These are phyloP conservation scores for Rhexocercosporidium sp. DNA, from an alignment of 2,329 filamentous ascomycete genomes.

Conservation along the genomic window DNA sequence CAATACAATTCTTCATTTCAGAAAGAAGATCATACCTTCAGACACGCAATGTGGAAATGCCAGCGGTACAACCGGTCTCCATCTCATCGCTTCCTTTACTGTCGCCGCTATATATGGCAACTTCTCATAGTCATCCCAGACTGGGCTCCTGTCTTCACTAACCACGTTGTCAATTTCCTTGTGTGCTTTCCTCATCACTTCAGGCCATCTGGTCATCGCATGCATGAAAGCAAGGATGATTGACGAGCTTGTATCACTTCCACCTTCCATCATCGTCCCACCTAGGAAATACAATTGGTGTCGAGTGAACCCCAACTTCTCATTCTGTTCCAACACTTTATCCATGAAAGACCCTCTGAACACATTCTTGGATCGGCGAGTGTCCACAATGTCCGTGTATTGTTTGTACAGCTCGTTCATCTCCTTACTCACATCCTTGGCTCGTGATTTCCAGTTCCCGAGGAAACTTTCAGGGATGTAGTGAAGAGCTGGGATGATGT, in stretches of 20 bases:
- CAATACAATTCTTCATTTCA: background rate
- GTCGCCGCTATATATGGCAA: conserved; percentile 52
- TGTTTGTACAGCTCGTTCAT: conserved; percentile 50
- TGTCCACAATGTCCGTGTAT: conserved; percentile 38
- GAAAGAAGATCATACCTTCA: background rate
- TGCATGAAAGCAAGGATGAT: conserved; percentile 46
- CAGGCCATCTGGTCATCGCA: conserved; percentile 43
- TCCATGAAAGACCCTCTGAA: conserved; percentile 47
- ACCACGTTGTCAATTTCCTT: conserved; percentile 53
- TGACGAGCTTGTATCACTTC: conserved; percentile 46
- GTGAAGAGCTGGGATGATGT: conserved; percentile 52
- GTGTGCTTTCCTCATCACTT: conserved; percentile 53
- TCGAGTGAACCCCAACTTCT: conserved; percentile 40
- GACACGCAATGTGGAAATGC: conserved; percentile 42
- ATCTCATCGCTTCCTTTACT: conserved; percentile 52
- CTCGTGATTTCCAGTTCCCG: conserved; percentile 47
- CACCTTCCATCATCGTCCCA: conserved; percentile 14
- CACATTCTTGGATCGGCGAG: conserved; percentile 40
- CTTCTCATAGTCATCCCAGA: conserved; percentile 48
- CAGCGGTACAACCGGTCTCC: conserved; percentile 43
- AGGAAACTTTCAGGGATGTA: conserved; percentile 49
- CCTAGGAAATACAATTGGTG: conserved; percentile 46
- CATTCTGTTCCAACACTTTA: conserved; percentile 46
- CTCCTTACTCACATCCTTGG: conserved; percentile 44
- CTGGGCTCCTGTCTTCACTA: conserved; percentile 51